Evolutionary conservation across 2,329 filamentous ascomycete species (phyloP), one percentile per base, ranked within the genome.

Genomic region (Thielaviopsis punctulata): DNA sequence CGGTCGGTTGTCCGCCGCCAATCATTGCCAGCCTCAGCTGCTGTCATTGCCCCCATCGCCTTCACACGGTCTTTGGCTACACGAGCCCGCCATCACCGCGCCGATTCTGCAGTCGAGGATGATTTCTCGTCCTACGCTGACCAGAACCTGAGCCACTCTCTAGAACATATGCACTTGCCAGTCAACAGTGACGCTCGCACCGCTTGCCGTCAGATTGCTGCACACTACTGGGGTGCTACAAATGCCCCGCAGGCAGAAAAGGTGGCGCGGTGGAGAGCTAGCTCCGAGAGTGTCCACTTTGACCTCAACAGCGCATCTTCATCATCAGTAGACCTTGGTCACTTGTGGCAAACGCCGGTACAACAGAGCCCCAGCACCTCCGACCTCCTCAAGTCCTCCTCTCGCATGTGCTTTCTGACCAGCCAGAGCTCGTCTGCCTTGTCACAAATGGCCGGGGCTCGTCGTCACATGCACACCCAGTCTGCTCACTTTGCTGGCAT

Each of bases 201-300:
- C n/a, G 53, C 53, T 23, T 55, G 53, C 27, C 53, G 53, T 30
- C 53, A 55, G 23, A 51, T 55, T 10, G 53, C 53, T n/a, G 53
- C 49, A 30, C 53, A 55, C 33, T 55, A 55, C 53, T 55, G 53
- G 53, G 48, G 53, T 44, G 45, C 53, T 25, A 50, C 53, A 43
- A 44, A 48, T 45, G 53, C 49, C 27, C 52, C 53, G 27, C 53
- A 55, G 25, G 46, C 45, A 3, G 53, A 55, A 23, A 55, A 55
- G 49, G 36, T 52, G 22, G 53, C 49, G 12, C 25, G 53, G 36
- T 55, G 53, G 53, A 44, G 53, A 23, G 53, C 53, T 18, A 55
- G 53, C 15, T 55, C 53, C 19, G 53, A 55, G 50, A 55, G 53
- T 22, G 45, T 52, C 10, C 46, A 55, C 47, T 55, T 52, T 36